Evolutionary conservation across 1,139 yeast species (phyloP).

Genomic region (Kazachstania sp.): DNA sequence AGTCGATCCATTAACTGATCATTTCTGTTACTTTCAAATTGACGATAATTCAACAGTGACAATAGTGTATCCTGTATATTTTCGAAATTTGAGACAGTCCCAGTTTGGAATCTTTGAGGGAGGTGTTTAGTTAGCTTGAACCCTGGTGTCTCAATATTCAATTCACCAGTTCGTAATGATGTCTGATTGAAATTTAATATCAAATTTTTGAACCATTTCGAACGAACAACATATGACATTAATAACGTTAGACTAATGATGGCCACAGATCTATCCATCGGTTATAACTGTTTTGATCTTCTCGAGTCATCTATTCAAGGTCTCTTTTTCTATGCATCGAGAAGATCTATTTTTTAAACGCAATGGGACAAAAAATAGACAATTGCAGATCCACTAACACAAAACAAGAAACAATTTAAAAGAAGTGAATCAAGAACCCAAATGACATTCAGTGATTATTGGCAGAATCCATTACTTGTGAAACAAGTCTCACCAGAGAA

Average conservation of each 20-base stretch:
- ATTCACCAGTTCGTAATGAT: neutral
- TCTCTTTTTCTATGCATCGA: neutral
- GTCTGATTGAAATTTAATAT: neutral
- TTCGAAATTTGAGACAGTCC: conserved; percentile 9
- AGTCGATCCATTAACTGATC: conserved; percentile 17
- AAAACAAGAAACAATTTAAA: neutral
- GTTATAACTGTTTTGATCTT: neutral
- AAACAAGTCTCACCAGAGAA: conserved; percentile 8
- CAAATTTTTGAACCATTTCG: neutral
- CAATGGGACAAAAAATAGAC: no score
- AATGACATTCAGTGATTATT: conserved; percentile 5
- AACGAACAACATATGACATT: conserved; percentile 1
- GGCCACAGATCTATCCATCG: neutral
- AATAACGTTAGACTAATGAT: neutral
- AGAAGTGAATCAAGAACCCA: neutral
- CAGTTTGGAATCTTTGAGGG: conserved; percentile 2
- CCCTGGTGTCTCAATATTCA: conserved; percentile 5
- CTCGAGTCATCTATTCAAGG: no score
- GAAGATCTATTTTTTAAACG: no score
- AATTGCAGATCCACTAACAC: no score
- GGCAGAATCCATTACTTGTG: conserved; percentile 5
- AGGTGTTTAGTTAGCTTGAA: conserved; percentile 6
- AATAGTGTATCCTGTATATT: conserved; percentile 13
- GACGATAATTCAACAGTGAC: conserved; percentile 17
- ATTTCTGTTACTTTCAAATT: conserved; percentile 17